phyloP scores from a whole-genome alignment of 2,329 filamentous ascomycete species.

The Dryadomyces quercivorus region DNA sequence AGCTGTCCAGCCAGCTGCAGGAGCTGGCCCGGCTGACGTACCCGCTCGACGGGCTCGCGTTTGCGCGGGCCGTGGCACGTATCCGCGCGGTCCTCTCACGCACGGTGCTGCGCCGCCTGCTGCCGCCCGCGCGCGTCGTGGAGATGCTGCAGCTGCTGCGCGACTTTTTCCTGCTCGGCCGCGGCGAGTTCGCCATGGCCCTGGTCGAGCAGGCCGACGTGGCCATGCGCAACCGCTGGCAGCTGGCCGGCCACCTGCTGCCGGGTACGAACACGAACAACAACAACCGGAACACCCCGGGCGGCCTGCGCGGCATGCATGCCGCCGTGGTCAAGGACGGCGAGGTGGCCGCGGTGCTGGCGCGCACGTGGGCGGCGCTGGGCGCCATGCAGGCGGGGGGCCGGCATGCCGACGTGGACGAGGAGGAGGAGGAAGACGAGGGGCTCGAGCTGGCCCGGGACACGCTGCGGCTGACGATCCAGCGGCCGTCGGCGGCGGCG shows the following conservation, averaged over 20 bases:
- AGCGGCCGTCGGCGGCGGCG: conserved; percentile 32
- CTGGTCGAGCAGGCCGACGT: conserved; percentile 78
- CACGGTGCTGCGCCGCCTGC: conserved; percentile 67
- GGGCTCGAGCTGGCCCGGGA: conserved; percentile 72
- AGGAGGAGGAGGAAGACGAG: conserved; percentile 66
- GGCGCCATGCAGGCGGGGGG: conserved; percentile 55
- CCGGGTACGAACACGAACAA: conserved; percentile 6
- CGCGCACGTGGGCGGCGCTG: conserved; percentile 67
- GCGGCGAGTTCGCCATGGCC: conserved; percentile 84
- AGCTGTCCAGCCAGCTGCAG: conserved; percentile 52
- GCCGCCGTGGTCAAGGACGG: conserved; percentile 70
- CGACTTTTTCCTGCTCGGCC: conserved; percentile 75
- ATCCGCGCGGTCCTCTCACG: conserved; percentile 75
- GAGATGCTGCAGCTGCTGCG: conserved; percentile 67
- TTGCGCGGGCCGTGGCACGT: conserved; percentile 59
- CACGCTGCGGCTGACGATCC: conserved; percentile 55
- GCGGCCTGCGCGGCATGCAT: conserved; percentile 38
- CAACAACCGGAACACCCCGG: not conserved
- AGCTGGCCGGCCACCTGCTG: conserved; percentile 42
- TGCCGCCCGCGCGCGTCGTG: conserved; percentile 66
- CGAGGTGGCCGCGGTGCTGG: conserved; percentile 66
- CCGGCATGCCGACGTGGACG: conserved; percentile 51
- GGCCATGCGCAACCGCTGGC: conserved; percentile 62
- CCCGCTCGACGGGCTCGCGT: conserved; percentile 59
- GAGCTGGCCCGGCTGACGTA: conserved; percentile 57